Percentiles rank a stretch among this genome's conserved stretches.
Evolutionary conservation across 169 alveolate genomes (phyloP).

Genomic region (Theileria parva): DNA sequence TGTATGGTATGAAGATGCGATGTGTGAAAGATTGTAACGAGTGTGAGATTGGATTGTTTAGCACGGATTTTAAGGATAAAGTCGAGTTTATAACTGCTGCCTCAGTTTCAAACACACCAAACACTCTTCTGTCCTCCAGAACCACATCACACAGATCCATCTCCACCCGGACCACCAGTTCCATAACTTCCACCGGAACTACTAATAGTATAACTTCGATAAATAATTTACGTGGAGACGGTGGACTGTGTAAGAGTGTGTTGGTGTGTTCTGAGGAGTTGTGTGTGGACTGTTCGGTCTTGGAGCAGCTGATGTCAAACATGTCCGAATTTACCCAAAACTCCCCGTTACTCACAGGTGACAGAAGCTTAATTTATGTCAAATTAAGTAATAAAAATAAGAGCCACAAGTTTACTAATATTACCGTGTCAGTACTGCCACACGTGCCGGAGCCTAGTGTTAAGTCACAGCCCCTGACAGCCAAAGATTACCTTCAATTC

Average conservation of each 20-base stretch:
- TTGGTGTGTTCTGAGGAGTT: slow-evolving; percentile 8
- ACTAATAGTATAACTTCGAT: neutral
- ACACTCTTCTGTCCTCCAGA: neutral
- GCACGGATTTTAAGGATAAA: neutral
- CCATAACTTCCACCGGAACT: neutral
- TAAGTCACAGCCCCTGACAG: neutral
- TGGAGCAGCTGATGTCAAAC: slow-evolving; percentile 17
- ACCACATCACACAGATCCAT: neutral
- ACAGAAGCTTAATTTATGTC: slow-evolving; percentile 23
- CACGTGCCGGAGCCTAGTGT: neutral
- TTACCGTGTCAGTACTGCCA: slow-evolving; percentile 30
- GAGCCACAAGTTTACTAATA: neutral
- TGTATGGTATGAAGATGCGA: neutral
- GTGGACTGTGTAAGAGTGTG: neutral
- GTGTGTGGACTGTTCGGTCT: slow-evolving; percentile 17
- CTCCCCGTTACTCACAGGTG: slow-evolving; percentile 18
- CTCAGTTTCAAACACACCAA: neutral
- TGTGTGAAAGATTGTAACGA: neutral
- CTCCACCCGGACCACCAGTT: neutral
- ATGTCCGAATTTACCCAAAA: neutral
- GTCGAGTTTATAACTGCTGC: neutral
- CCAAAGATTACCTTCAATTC: neutral
- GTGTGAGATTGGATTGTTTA: neutral
- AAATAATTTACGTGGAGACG: neutral
- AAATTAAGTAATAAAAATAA: slow-evolving; percentile 22